Evolutionary conservation across 2,329 filamentous ascomycete species (phyloP).

Genomic region (Curvularia spicifera): DNA sequence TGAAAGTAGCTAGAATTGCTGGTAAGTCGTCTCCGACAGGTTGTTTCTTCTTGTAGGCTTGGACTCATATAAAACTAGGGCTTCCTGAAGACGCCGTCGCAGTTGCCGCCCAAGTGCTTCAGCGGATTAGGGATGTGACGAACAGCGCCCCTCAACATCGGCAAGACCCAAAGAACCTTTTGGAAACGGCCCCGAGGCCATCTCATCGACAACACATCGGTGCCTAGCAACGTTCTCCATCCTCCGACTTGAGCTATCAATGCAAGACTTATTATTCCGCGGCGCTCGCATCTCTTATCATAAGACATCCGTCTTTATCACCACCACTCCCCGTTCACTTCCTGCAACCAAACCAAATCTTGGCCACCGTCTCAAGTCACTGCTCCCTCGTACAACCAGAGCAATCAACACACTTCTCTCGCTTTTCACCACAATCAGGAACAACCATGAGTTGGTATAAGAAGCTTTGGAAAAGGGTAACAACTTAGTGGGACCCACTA

Average conservation of each 20-base stretch:
- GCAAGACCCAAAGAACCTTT: not conserved
- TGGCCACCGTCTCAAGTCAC: not conserved
- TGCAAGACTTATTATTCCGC: not conserved
- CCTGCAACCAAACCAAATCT: not conserved
- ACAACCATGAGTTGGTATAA: not conserved
- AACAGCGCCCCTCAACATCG: not conserved
- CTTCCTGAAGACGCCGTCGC: slow-evolving; percentile 74
- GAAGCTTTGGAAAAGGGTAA: not conserved
- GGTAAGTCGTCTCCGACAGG: slow-evolving; percentile 48
- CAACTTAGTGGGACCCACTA: not conserved
- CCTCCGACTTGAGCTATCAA: not conserved
- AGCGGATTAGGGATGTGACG: slow-evolving; percentile 25
- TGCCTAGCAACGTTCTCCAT: not conserved
- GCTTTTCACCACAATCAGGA: not conserved
- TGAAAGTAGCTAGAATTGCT: slow-evolving; percentile 91
- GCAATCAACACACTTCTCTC: not conserved
- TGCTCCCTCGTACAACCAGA: not conserved
- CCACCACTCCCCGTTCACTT: not conserved
- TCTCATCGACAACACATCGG: not conserved
- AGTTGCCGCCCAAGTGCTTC: slow-evolving; percentile 68
- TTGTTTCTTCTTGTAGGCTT: not conserved
- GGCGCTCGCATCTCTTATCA: not conserved
- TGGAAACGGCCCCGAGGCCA: not conserved
- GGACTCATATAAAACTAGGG: slow-evolving; percentile 47
- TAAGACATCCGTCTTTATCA: not conserved